Base-by-base conservation (phyloP, 495 filamentous ascomycete genomes). In the Penicillium coprophilum region DNA sequence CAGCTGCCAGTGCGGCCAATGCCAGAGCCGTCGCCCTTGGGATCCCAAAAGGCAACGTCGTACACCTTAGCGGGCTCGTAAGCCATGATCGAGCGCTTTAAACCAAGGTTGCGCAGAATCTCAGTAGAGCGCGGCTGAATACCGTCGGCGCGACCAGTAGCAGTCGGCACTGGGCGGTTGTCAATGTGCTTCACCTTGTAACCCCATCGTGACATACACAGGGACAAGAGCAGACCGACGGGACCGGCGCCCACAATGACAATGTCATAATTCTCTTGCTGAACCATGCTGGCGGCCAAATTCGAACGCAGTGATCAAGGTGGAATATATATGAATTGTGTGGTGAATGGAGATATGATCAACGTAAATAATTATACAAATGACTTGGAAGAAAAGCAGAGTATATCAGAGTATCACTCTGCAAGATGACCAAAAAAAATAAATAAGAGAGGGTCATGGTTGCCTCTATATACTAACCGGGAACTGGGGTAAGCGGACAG, bases 191-290 rank as follows among this genome's bases (percentile, higher is more conserved):
- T 87, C 59, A 87, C 84, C 60, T 81, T 84, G 74, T 86, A 87
- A 17, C 84, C 84, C 82, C 82, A 87, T 65, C 85, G 74, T 44
- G 81, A 82, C 59, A 88, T 86, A 71, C 88, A 91, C 17, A 91
- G 87, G n/a, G 88, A 91, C 13, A 96, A 81, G 64, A 92, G 82
- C 50, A 95, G 81, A 39, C 91, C 92, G 28, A 90, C 90, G n/a
- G 92, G 91, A 31, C 91, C 91, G 46, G 91, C 92, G 56, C 91
- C 91, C 54, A 96, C 78, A 63, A 96, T 91, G 64, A 95, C 90
- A 56, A 88, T 83, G 62, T 90, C 87, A 69, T 85, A 86, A 15
- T 70, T 79, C 50, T 82, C 79, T 59, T 73, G 60, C 59, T 73
- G 59, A 28, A 62, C 62, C 78, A 81, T 81, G 34, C 27, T 68